Base-by-base conservation (phyloP, 148 eudicot species). In the Beta vulgaris region DNA sequence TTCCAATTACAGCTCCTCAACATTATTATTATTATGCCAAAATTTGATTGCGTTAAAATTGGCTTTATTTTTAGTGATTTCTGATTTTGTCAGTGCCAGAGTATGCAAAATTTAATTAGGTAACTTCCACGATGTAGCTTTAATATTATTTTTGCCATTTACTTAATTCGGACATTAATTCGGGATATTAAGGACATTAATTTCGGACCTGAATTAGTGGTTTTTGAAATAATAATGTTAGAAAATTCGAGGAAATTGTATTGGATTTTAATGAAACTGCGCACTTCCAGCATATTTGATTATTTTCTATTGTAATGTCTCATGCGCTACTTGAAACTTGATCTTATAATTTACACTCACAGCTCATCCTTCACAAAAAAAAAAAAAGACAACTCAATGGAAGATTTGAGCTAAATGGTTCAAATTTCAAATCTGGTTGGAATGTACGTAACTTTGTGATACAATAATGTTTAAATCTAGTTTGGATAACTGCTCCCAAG, bases 81-180 rank as follows among this genome's bases (percentile, higher is more conserved):
- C 80, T 48, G 80, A 68, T 26, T 53, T 69, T 64, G 58, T 39
- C 80, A 75, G 49, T 58, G 83, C 60, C 77, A 73, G 79, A 42
- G 39, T 64, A 82, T 60, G 36, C 59, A 68, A 19, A 77, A 39
- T 36, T 43, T 72, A 73, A 79, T 60, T 43, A 49, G 14, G 77
- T 31, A 13, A 77, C 73, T 81, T 81, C 84, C 74, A 77, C 1
- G 79, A 71, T 28, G 32, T 62, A 60, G 6, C 74, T 57, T 39
- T 8, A 42, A 29, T 77, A 26, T 31, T 42, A 15, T 18, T 62
- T 25, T 35, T 46, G 18, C 26, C 32, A 31, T 36, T 25, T 37
- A n/a, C 39, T 29, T 69, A 70, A 68, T 79, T 73, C 69, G 37
- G 82, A 79, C 82, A 79, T 73, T 73, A 68, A 79, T 79, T 73